A percentile compares a stretch with the other conserved stretches of the same genome.
Evolutionary conservation across 257 asterid species (phyloP).

Genomic region (Ehretia macrophylla): DNA sequence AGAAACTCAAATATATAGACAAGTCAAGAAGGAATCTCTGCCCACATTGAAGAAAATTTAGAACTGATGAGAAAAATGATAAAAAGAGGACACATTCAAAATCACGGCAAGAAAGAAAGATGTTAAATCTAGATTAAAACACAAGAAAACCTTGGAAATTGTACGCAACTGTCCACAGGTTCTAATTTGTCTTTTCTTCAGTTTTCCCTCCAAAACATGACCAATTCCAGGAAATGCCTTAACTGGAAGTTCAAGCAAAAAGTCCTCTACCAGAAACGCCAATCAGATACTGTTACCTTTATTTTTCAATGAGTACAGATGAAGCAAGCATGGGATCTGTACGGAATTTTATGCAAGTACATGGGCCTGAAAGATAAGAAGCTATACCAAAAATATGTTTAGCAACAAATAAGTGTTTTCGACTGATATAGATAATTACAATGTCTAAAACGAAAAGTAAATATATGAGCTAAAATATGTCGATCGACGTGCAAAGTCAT

Average conservation of each 20-base stretch:
- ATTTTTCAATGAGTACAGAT: background rate
- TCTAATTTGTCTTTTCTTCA: slow-evolving; percentile 54
- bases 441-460: no score
- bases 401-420: no score
- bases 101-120: slow-evolving; percentile 7
- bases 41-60: background rate
- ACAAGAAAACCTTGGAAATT: slow-evolving; percentile 59
- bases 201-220: slow-evolving; percentile 67
- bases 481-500: no score
- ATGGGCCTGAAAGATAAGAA: background rate
- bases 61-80: background rate
- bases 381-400: no score
- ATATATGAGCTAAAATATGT: no score
- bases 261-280: slow-evolving; percentile 63
- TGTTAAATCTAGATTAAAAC: background rate
- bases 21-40: background rate
- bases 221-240: slow-evolving; percentile 98
- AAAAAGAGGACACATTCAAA: no score
- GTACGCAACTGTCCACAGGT: slow-evolving; percentile 76
- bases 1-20: background rate
- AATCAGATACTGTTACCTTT: slow-evolving; percentile 7
- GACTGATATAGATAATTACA: no score
- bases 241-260: slow-evolving; percentile 72
- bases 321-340: background rate
- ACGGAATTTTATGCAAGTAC: background rate